These are phyloP conservation scores for Pouteria glomerata DNA, from an alignment of 148 eudicot species.

Conservation along the genomic window DNA sequence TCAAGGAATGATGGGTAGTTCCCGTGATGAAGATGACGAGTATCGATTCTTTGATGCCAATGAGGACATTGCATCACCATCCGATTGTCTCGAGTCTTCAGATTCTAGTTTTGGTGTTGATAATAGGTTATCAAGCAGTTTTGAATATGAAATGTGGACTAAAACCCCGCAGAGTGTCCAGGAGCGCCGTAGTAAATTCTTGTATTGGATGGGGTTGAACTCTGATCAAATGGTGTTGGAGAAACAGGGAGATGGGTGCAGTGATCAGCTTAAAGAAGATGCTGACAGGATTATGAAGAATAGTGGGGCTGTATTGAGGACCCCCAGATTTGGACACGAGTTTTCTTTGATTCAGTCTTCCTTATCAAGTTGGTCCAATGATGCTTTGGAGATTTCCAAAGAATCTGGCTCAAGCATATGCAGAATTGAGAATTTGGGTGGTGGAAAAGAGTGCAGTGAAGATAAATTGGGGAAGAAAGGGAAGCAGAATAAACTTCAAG, in stretches of 20 bases:
- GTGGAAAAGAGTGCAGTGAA: conserved; percentile 16
- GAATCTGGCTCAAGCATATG: conserved; percentile 17
- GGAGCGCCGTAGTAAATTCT: conserved; percentile 70
- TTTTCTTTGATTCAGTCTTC: conserved; percentile 51
- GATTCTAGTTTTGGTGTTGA: conserved; percentile 14
- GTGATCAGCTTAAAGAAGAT: conserved; percentile 23
- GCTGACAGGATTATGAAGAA: conserved; percentile 26
- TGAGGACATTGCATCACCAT: conserved; percentile 45
- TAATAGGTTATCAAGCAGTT: conserved; percentile 22
- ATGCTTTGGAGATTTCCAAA: conserved; percentile 25
- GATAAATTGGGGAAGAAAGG: conserved; percentile 17
- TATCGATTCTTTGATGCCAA: conserved; percentile 66
- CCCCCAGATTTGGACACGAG: conserved; percentile 27
- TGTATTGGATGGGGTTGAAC: conserved; percentile 53
- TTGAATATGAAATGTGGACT: conserved; percentile 61
- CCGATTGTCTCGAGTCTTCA: conserved; percentile 23
- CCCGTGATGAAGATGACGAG: conserved; percentile 43
- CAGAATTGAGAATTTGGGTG: conserved; percentile 15
- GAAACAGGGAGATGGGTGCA: conserved; percentile 11
- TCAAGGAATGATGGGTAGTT: conserved; percentile 56
- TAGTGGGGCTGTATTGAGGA: conserved; percentile 43
- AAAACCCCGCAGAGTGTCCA: conserved; percentile 57
- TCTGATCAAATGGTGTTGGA: conserved; percentile 19
- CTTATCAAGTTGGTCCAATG: conserved; percentile 30
- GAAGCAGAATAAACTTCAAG: conserved; percentile 3